Evolutionary conservation across 176 grass and related monocot genomes (phyloP).

Genomic region (Panicum miliaceum): DNA sequence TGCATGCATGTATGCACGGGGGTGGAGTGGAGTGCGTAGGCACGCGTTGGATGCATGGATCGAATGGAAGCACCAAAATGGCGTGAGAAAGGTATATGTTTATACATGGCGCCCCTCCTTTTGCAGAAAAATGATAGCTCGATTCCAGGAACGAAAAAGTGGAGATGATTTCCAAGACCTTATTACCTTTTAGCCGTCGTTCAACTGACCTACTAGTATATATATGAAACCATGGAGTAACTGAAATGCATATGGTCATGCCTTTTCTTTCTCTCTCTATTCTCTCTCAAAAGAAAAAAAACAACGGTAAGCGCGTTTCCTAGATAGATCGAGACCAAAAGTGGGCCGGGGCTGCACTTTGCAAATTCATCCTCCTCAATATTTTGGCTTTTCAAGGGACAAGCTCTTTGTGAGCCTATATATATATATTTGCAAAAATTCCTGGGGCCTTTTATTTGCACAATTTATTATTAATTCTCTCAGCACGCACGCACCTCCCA

Average conservation of each 20-base stretch:
- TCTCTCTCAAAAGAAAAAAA: not conserved
- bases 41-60: not conserved
- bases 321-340: not conserved
- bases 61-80: constrained; percentile 23
- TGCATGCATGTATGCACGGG: constrained; percentile 13
- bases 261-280: not conserved
- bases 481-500: no score
- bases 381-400: not conserved
- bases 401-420: no score
- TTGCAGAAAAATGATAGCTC: not conserved
- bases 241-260: constrained; percentile 22
- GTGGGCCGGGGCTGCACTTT: constrained; percentile 15
- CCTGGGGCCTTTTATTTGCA: not conserved
- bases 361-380: not conserved
- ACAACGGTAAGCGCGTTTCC: constrained; percentile 15
- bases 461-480: not conserved
- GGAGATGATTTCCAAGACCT: constrained; percentile 32
- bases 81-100: not conserved
- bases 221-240: not conserved
- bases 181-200: constrained; percentile 5
- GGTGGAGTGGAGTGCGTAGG: constrained; percentile 45
- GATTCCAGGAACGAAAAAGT: not conserved
- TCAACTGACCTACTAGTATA: not conserved
- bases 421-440: not conserved
- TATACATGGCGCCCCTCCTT: not conserved